These are phyloP conservation scores for Ceratocystis variospora DNA, from an alignment of 2,329 filamentous ascomycete species.

Conservation along the genomic window DNA sequence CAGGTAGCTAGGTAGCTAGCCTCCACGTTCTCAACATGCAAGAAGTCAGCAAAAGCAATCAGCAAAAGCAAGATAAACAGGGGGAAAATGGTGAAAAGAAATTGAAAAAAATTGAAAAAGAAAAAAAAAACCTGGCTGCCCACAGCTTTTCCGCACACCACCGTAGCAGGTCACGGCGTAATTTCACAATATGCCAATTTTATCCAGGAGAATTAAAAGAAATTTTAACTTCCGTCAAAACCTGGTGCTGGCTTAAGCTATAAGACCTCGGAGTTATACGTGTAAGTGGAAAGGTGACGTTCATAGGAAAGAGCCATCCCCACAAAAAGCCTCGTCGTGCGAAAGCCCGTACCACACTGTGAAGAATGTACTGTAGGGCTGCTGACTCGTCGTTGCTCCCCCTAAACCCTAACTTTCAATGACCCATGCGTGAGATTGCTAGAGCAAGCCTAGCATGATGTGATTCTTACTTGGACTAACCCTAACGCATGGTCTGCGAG, in stretches of 20 bases:
- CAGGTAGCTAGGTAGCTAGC: too few relatives aligned
- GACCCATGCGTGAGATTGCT: neutral
- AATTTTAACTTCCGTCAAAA: constrained; percentile 2
- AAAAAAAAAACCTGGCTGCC: neutral
- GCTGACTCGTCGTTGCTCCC: neutral
- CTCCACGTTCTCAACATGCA: too few relatives aligned
- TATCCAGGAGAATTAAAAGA: neutral
- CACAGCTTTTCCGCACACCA: neutral
- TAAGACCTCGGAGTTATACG: constrained; percentile 10
- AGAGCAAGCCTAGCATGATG: neutral
- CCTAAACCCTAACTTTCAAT: neutral
- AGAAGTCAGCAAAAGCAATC: neutral
- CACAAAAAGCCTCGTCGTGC: neutral
- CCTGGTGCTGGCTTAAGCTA: constrained; percentile 3
- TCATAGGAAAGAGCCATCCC: neutral
- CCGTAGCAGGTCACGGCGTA: neutral
- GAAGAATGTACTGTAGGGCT: neutral
- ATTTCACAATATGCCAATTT: neutral
- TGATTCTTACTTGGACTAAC: neutral
- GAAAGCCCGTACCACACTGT: neutral
- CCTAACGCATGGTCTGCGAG: too few relatives aligned
- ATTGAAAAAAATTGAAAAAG: neutral
- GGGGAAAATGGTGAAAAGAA: neutral
- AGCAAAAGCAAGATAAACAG: neutral
- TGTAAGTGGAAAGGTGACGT: constrained; percentile 14